phyloP scores from a whole-genome alignment of 2,329 filamentous ascomycete genomes.

The Coniochaeta pulveracea region DNA sequence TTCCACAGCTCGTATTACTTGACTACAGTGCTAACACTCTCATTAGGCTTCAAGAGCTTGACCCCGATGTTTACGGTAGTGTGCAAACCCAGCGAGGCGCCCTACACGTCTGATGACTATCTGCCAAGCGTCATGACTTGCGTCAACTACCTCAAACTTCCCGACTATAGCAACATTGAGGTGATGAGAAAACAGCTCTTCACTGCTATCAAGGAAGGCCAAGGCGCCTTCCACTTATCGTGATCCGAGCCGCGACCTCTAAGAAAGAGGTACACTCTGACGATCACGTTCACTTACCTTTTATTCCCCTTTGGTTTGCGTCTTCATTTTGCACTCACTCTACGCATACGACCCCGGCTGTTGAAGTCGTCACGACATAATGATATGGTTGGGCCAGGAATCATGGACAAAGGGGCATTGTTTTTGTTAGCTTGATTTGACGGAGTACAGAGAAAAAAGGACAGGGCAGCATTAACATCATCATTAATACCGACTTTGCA shows the following conservation, averaged over 20 bases:
- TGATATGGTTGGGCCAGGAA: too few species aligned
- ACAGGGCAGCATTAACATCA: neutral
- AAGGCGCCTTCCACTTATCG: constrained; percentile 94
- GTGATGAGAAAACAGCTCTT: constrained; percentile 68
- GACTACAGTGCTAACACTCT: constrained; percentile 3
- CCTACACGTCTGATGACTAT: constrained; percentile 90
- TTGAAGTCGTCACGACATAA: too few species aligned
- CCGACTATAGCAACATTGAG: constrained; percentile 76
- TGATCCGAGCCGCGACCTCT: constrained; percentile 33
- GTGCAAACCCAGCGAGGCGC: constrained; percentile 94
- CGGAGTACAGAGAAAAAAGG: neutral
- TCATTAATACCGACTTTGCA: neutral
- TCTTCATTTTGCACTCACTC: constrained; percentile 1
- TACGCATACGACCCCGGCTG: too few species aligned
- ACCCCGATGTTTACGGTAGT: constrained; percentile 99
- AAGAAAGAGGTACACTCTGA: too few species aligned
- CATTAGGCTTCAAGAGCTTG: constrained; percentile 81
- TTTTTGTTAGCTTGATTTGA: neutral
- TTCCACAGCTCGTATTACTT: constrained; percentile 20
- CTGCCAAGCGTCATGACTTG: constrained; percentile 99
- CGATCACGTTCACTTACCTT: too few species aligned
- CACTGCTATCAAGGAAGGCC: constrained; percentile 85
- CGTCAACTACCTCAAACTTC: constrained; percentile 96
- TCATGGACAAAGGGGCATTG: too few species aligned
- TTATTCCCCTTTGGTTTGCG: neutral